These are phyloP conservation scores for Hypoxylon sp. DNA, from an alignment of 2,329 filamentous ascomycete genomes.

Conservation along the genomic window DNA sequence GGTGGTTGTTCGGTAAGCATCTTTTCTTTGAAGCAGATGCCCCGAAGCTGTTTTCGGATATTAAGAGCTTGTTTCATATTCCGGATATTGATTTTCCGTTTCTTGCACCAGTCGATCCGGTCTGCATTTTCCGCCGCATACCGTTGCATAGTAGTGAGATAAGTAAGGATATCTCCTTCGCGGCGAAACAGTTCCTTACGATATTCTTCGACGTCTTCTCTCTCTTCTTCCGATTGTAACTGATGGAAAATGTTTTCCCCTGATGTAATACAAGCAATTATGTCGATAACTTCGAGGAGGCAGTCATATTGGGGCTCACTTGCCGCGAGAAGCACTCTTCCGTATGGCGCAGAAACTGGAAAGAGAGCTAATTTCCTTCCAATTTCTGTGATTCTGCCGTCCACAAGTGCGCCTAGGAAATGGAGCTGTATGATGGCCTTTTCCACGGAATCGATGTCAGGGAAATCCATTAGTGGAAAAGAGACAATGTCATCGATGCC, in stretches of 20 bases:
- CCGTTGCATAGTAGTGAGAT: conserved; percentile 69
- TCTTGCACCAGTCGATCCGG: conserved; percentile 65
- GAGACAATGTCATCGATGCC: conserved; percentile 81
- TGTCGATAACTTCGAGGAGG: conserved; percentile 83
- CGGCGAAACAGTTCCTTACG: conserved; percentile 67
- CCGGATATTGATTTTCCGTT: conserved; percentile 63
- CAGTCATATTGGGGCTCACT: conserved; percentile 75
- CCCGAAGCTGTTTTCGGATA: conserved; percentile 68
- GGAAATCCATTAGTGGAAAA: conserved; percentile 87
- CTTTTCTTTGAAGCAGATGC: conserved; percentile 62
- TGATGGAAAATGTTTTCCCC: conserved; percentile 71
- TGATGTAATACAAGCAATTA: conserved; percentile 71
- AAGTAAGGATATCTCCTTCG: conserved; percentile 72
- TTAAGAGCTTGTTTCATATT: conserved; percentile 71
- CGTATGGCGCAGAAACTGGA: conserved; percentile 82
- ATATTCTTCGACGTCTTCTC: conserved; percentile 61
- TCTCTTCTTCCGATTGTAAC: conserved; percentile 64
- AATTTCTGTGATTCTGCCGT: conserved; percentile 75
- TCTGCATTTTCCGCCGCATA: conserved; percentile 66
- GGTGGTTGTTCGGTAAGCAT: conserved; percentile 57
- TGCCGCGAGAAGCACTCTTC: conserved; percentile 83
- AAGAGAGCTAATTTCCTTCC: conserved; percentile 83
- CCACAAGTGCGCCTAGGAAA: conserved; percentile 77
- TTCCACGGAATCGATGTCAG: conserved; percentile 78
- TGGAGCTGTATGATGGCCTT: conserved; percentile 84